These are phyloP conservation scores for Friedmanniomyces simplex DNA, from an alignment of 495 filamentous ascomycete genomes.

Conservation along the genomic window DNA sequence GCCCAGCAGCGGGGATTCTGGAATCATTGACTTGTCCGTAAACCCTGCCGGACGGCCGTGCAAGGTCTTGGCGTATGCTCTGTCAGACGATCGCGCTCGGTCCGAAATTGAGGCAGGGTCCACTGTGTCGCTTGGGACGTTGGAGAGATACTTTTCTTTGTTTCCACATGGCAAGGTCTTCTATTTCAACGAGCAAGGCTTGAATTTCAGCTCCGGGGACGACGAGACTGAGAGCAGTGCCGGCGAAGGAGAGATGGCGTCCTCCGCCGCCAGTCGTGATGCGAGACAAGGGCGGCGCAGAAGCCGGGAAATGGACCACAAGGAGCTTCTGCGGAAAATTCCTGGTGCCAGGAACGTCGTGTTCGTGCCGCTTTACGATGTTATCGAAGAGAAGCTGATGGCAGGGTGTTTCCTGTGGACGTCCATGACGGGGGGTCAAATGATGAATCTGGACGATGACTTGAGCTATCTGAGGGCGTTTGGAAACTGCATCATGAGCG, in stretches of 20 bases:
- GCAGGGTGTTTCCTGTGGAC: slow-evolving; percentile 10
- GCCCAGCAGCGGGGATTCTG: background rate
- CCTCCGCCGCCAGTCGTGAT: background rate
- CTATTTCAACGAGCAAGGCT: slow-evolving; percentile 5
- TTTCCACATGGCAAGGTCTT: slow-evolving; percentile 5
- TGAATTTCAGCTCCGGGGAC: background rate
- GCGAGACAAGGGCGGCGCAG: background rate
- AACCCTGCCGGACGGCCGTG: background rate
- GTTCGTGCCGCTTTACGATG: slow-evolving; percentile 10
- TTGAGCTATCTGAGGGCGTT: slow-evolving; percentile 9
- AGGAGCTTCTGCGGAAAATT: slow-evolving; percentile 1
- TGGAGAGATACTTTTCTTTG: slow-evolving; percentile 5
- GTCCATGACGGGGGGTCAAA: background rate
- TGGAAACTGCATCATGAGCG: slow-evolving; percentile 20
- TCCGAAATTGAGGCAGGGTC: background rate
- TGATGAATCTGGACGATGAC: slow-evolving; percentile 6
- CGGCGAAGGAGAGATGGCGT: background rate
- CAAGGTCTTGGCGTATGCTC: background rate
- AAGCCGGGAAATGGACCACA: background rate
- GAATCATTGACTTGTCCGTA: background rate
- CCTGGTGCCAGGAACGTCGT: background rate
- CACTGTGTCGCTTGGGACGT: background rate
- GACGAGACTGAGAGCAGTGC: background rate
- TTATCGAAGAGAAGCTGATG: background rate
- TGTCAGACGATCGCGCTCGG: background rate